Percentiles rank a stretch among this genome's conserved stretches.
These are phyloP conservation scores for Pseudevernia furfuracea DNA, from an alignment of 495 filamentous ascomycete species.

Conservation along the genomic window DNA sequence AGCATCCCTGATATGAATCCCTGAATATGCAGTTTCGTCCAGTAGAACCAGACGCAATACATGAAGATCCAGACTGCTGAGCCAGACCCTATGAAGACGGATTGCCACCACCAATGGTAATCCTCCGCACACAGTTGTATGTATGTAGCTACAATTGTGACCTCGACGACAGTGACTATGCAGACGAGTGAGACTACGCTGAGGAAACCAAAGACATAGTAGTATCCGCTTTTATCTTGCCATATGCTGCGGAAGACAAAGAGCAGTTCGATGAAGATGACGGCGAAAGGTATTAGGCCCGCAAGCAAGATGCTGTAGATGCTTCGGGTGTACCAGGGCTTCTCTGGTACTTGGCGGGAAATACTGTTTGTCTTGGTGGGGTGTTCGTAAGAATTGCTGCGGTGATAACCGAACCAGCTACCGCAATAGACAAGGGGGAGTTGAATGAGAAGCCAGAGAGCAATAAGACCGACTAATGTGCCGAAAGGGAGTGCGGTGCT, in stretches of 20 bases:
- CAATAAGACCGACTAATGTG: constrained; percentile 67
- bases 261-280: constrained; percentile 88
- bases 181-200: constrained; percentile 67
- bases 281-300: constrained; percentile 81
- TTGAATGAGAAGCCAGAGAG: constrained; percentile 84
- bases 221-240: constrained; percentile 91
- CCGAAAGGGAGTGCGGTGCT: constrained; percentile 86
- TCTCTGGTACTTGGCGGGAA: constrained; percentile 66
- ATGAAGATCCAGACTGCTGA: constrained; percentile 78
- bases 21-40: constrained; percentile 70
- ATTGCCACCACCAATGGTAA: constrained; percentile 95
- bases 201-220: constrained; percentile 91
- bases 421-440: constrained; percentile 84
- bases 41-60: constrained; percentile 85
- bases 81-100: constrained; percentile 74
- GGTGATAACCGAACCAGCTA: constrained; percentile 69
- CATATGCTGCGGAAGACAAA: constrained; percentile 89
- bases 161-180: constrained; percentile 74
- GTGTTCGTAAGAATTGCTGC: constrained; percentile 67
- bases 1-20: constrained; percentile 74
- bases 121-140: constrained; percentile 82
- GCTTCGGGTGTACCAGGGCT: constrained; percentile 70
- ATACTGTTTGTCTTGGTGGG: constrained; percentile 74
- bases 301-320: constrained; percentile 60
- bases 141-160: constrained; percentile 84